Base-by-base conservation (phyloP, 164 flowering plant species). In the Annona cherimola region DNA sequence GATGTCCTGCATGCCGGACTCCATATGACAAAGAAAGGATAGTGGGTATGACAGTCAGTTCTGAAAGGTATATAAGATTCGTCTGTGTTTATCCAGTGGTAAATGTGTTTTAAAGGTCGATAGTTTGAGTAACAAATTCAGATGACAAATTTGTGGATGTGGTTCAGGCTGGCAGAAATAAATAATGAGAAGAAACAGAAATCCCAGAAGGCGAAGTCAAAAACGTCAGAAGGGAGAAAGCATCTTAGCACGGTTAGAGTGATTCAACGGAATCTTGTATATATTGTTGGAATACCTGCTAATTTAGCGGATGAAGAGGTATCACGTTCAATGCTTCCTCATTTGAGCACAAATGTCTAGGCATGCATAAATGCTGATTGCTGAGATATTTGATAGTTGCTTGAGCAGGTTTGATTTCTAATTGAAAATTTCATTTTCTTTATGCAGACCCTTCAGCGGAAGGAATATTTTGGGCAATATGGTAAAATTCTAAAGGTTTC, bases 1-100 rank as follows among this genome's bases (percentile, higher is more conserved):
- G 94, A 4, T 95, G 99, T 80, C 99, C 99, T 39, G 99, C 99
- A n/a, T 93, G 99, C 50, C 98, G 99, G 12, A 60, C 79, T 46
- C 86, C 94, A 61, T 96, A 96, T 84, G 97, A 93, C 81, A 95
- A 93, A 81, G 96, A 93, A 80, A 93, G 84, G 81, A 91, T 95
- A 78, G 99, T 90, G 20, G 98, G 92, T 69, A 90, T 77, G 80
- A 88, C 97, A 26, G 86, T 85, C 65, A 88, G 79, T 42, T 86
- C 93, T 79, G 93, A 84, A 83, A 93, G 94, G 99, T 89, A 69
- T 72, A 63, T 40, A 20, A 55, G 19, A 50, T 68, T 68, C 70
- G 0, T 68, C 35, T 40, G n/a, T n/a, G n/a, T n/a, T n/a, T 9
- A 2, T 63, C n/a, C 19, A 11, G n/a, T 61, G 0, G 16, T 4